Percentiles rank a stretch among this genome's conserved stretches.
Evolutionary conservation across 106 monocot genomes (phyloP).

Genomic region (Acanthochlamys bracteata): DNA sequence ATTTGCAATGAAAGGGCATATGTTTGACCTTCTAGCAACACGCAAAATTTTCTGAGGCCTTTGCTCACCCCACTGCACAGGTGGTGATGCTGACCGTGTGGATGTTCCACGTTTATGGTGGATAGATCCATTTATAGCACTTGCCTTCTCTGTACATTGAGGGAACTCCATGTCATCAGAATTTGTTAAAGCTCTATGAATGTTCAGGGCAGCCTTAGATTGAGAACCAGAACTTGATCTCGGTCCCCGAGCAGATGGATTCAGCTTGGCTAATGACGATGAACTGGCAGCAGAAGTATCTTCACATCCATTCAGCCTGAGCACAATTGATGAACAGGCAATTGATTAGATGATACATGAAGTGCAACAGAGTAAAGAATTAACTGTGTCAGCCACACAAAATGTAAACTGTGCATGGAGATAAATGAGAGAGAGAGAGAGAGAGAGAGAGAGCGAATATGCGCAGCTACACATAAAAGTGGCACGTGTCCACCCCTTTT

Average conservation of each 20-base stretch:
- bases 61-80: conserved; percentile 54
- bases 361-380: neutral
- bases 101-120: conserved; percentile 39
- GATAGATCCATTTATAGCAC: conserved; percentile 17
- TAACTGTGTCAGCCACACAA: no score
- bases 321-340: neutral
- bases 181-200: conserved; percentile 16
- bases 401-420: no score
- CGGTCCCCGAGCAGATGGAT: conserved; percentile 40
- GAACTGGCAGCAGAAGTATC: conserved; percentile 30
- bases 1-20: conserved; percentile 29
- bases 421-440: neutral
- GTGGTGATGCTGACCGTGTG: conserved; percentile 36
- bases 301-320: conserved; percentile 40
- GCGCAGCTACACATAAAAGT: neutral
- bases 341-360: neutral
- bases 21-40: conserved; percentile 42
- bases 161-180: conserved; percentile 44
- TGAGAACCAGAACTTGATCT: conserved; percentile 35
- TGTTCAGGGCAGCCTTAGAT: conserved; percentile 32
- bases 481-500: no score
- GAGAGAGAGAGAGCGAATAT: neutral
- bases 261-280: conserved; percentile 25
- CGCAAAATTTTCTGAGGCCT: conserved; percentile 11
- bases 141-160: conserved; percentile 23